Base-by-base conservation (phyloP, 208 protist species). In the Leishmania martiniquensis region DNA sequence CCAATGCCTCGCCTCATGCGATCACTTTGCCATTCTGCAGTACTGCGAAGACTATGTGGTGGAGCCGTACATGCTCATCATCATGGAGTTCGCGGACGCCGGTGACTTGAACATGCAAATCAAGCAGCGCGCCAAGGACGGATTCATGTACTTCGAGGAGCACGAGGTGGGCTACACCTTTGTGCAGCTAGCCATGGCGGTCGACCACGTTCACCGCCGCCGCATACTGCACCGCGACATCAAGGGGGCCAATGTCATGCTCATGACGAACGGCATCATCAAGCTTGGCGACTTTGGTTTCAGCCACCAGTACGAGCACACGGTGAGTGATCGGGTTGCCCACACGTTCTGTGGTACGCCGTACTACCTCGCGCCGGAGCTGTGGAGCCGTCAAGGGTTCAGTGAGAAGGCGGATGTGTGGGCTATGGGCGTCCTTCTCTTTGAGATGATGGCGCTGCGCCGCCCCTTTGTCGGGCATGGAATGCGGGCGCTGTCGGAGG, bases 341-440 rank as follows among this genome's bases (percentile, higher is more conserved):
- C 86, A 87, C 29, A 95, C 91, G 37, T 95, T 95, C 81, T 96
- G 92, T 75, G 95, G 93, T n/a, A 95, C 92, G 69, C 94, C 96
- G 37, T 97, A 98, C 79, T 98, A 98, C 84, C 84, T 98, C 59
- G 90, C 90, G 13, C 97, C 97, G 17, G 97, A 98, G 86, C 80
- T 98, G 51, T 98, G 92, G 87, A 86, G 91, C 54, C 86, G 90
- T 68, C 89, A 93, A 75, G 88, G 88, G 75, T 99, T 98, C 89
- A 97, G 95, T 80, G 91, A 96, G 77, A 98, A 98, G 84, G 84
- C 83, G 22, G 97, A 98, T 63, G 90, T 98, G 78, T 98, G 97
- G 97, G 87, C 93, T 1, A 85, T 98, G 55, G 93, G 93, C 25
- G 86, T 92, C 49, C 85, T 96, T 12, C 82, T 97, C 32, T 97